Evolutionary conservation across 768 basidiomycete genomes (phyloP).

Genomic region (Mycena vulgaris): DNA sequence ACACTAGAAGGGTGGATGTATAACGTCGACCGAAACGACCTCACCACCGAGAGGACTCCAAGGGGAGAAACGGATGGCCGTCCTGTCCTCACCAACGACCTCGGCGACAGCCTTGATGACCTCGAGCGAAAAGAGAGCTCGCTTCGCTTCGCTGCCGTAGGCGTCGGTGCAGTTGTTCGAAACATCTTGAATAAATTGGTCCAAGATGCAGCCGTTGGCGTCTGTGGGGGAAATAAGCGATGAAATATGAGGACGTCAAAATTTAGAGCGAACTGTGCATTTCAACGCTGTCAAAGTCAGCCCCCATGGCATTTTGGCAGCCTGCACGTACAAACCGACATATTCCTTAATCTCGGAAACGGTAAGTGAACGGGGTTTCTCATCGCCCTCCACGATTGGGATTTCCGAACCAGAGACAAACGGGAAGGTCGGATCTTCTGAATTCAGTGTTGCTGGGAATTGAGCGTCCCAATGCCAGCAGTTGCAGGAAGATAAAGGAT

Average conservation of each 20-base stretch:
- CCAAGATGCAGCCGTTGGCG: conserved; percentile 47
- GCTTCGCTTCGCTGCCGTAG: conserved; percentile 66
- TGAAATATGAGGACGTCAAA: neutral
- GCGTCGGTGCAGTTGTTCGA: conserved; percentile 63
- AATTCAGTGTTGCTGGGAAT: conserved; percentile 39
- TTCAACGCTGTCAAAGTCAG: conserved; percentile 19
- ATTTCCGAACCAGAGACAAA: conserved; percentile 46
- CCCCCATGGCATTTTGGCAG: conserved; percentile 6
- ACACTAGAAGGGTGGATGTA: conserved; percentile 36
- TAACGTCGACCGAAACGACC: conserved; percentile 28
- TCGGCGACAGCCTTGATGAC: conserved; percentile 57
- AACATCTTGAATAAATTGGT: conserved; percentile 61
- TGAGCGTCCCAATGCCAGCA: conserved; percentile 62
- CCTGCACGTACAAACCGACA: conserved; percentile 42
- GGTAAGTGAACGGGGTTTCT: conserved; percentile 33
- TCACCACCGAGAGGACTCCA: conserved; percentile 51
- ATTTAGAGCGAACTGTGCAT: conserved; percentile 41
- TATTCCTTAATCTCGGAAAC: conserved; percentile 51
- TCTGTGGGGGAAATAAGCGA: neutral
- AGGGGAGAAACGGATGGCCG: conserved; percentile 58
- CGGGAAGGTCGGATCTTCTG: conserved; percentile 42
- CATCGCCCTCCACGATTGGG: conserved; percentile 22
- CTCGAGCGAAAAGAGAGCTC: conserved; percentile 60
- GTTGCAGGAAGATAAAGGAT: conserved; percentile 51
- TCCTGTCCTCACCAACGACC: conserved; percentile 57